phyloP scores from a whole-genome alignment of 164 flowering plant genomes.

The Malania oleifera region DNA sequence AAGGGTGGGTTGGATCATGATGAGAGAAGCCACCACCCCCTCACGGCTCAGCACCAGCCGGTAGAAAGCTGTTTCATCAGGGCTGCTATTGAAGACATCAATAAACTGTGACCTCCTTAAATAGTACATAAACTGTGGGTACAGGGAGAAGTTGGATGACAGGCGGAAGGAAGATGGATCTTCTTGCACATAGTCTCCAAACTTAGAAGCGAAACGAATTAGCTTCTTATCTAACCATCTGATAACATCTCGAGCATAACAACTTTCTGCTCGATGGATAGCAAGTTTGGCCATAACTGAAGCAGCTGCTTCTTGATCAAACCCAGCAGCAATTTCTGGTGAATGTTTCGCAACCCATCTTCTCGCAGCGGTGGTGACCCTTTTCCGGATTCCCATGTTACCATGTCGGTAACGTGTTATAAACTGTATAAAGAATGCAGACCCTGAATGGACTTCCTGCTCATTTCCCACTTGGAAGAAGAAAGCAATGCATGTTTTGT shows the following conservation, averaged over 20 bases:
- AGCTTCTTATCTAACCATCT: constrained; percentile 79
- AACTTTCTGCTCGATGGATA: constrained; percentile 51
- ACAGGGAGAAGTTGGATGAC: constrained; percentile 74
- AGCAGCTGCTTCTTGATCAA: constrained; percentile 98
- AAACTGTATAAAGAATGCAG: constrained; percentile 83
- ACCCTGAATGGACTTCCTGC: constrained; percentile 50
- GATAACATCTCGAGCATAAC: constrained; percentile 63
- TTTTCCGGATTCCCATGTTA: constrained; percentile 51
- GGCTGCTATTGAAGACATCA: constrained; percentile 73
- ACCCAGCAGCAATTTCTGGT: constrained; percentile 73
- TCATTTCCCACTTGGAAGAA: constrained; percentile 69
- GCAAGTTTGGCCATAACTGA: constrained; percentile 86
- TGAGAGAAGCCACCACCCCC: constrained; percentile 66
- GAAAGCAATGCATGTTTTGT: constrained; percentile 75
- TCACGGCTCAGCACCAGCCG: constrained; percentile 75
- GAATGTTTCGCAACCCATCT: constrained; percentile 72
- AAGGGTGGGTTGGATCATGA: constrained; percentile 93
- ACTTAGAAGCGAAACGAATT: constrained; percentile 62
- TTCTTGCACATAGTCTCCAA: constrained; percentile 84
- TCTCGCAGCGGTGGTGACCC: constrained; percentile 90
- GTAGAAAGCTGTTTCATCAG: constrained; percentile 88
- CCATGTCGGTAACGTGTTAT: constrained; percentile 65
- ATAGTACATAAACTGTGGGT: constrained; percentile 89
- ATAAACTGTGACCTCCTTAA: constrained; percentile 88
- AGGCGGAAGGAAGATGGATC: constrained; percentile 83